Percentiles rank a stretch among this genome's conserved stretches.
Conservation (phyloP, 441 rosid genomes). For the Croton laevigatus region DNA sequence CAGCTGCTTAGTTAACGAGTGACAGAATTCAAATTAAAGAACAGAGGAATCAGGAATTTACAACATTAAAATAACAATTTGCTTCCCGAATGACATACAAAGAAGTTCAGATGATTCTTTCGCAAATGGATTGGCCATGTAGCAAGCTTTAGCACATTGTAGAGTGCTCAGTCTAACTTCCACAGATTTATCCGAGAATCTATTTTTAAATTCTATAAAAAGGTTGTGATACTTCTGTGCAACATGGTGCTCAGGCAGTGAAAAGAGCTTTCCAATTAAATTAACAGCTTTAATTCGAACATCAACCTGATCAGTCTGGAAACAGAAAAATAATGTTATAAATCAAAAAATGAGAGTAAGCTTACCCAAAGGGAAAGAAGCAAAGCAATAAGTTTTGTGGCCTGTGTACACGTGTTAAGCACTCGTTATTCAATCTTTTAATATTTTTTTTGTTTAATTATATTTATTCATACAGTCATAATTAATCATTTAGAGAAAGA, state of each 20-base stretch:
- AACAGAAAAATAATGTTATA: constrained; percentile 24
- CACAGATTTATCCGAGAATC: constrained; percentile 85
- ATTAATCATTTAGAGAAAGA: too few relatives aligned
- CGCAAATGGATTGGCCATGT: constrained; percentile 56
- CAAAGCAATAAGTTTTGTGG: too few relatives aligned
- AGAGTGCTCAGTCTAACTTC: constrained; percentile 87
- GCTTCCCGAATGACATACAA: constrained; percentile 39
- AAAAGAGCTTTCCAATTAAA: constrained; percentile 74
- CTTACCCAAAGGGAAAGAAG: neutral
- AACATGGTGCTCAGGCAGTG: constrained; percentile 50
- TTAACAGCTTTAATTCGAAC: constrained; percentile 87
- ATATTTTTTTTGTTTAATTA: too few relatives aligned
- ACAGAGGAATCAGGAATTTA: constrained; percentile 24
- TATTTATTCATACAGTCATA: too few relatives aligned
- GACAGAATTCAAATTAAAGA: constrained; percentile 21
- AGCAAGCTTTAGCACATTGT: constrained; percentile 69
- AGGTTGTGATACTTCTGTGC: constrained; percentile 59
- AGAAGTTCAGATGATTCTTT: constrained; percentile 62
- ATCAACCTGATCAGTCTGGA: constrained; percentile 94
- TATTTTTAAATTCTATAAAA: constrained; percentile 77
- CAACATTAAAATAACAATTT: constrained; percentile 17
- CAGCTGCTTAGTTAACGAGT: constrained; percentile 48
- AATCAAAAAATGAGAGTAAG: constrained; percentile 14
- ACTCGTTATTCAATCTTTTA: too few relatives aligned
- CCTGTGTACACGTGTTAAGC: too few relatives aligned